Evolutionary conservation across 331 rosid species (phyloP).

Genomic region (Quercus tomentella): DNA sequence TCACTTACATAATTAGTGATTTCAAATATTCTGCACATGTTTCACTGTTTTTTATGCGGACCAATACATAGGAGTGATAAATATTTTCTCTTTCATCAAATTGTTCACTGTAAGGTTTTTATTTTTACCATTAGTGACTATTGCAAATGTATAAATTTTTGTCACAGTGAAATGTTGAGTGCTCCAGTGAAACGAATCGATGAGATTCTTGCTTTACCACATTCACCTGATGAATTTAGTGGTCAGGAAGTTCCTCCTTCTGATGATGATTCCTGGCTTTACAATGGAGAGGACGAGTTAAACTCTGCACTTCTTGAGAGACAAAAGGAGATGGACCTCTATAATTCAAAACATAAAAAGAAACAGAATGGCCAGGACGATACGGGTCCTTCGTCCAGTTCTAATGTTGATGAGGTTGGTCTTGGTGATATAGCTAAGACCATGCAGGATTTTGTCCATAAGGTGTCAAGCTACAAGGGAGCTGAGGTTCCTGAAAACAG

Average conservation of each 20-base stretch:
- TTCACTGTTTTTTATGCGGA: neutral
- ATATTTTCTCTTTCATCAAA: no score
- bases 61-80: no score
- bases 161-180: constrained; percentile 77
- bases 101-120: neutral
- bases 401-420: constrained; percentile 49
- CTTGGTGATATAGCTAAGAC: constrained; percentile 69
- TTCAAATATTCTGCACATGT: neutral
- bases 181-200: constrained; percentile 86
- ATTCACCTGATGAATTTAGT: constrained; percentile 61
- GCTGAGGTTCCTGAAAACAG: constrained; percentile 86
- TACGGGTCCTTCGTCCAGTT: constrained; percentile 41
- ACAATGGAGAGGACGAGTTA: constrained; percentile 80
- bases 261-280: constrained; percentile 87
- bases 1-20: no score
- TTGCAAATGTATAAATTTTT: constrained; percentile 18
- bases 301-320: constrained; percentile 75
- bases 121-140: neutral
- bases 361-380: constrained; percentile 57
- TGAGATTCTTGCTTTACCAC: constrained; percentile 70
- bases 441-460: constrained; percentile 81
- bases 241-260: constrained; percentile 68
- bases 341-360: constrained; percentile 54
- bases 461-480: constrained; percentile 84
- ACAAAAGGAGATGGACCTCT: constrained; percentile 82